Evolutionary conservation across 768 basidiomycete species (phyloP), one percentile per base, ranked within the genome.

Genomic region (Psilocybe subaeruginosa): DNA sequence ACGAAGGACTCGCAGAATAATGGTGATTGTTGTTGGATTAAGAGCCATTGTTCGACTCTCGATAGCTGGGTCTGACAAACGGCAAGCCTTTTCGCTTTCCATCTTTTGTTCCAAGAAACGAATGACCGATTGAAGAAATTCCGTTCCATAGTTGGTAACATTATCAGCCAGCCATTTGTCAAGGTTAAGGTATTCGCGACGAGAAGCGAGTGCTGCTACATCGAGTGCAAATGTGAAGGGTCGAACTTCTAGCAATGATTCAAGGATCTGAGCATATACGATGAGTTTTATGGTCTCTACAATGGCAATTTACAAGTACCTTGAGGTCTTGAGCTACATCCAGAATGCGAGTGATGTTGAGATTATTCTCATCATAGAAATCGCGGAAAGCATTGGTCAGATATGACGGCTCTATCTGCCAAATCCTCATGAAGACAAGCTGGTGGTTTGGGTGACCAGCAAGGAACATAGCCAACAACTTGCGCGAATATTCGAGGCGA

Each of bases 141-240:
- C 92, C 30, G 83, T 83, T 7, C 93, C 94, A 63, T 96, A 92
- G 51, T 82, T 78, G 19, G 86, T 79, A 17, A 96, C 91, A 68
- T 95, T 91, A 72, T 94, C 92, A 12, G 91, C 88, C 14, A 99
- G 81, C 96, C 97, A 99, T 75, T 97, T 96, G 76, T 97, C 96
- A 48, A 99, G 81, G 69, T 99, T 95, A 68, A 99, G 80, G 70
- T 95, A 93, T 74, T 98, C 97, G 66, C 95, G 81, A 45, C 95
- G 89, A 37, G 93, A 95, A 11, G 97, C 97, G 46, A 97, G 78
- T 3, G 95, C 91, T 23, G 97, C 97, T 54, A 98, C 90, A 73
- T 99, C 97, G 47, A 99, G 84, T 1, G 95, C 90, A 69, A 99
- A 93, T 7, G 86, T 85, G 67, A 95, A 94, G 2, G 95, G 93